Evolutionary conservation across 768 basidiomycete genomes (phyloP), one percentile per base, ranked within the genome.

Genomic region (Boletus huronensis): DNA sequence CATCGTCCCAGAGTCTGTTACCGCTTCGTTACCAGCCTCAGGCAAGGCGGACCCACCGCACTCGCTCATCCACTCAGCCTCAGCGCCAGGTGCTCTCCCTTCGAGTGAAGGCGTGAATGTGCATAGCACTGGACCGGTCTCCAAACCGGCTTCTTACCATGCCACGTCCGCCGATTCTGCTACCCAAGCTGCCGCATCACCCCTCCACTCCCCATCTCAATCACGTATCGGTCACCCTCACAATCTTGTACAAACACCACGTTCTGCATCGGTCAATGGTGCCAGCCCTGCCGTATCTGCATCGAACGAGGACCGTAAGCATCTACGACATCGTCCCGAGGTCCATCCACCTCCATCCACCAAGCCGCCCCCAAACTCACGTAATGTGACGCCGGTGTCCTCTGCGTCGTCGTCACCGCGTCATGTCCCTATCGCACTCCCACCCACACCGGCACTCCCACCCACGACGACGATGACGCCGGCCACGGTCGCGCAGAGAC

Each of bases 331-430:
- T 5, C 60, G 41, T 9, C 29, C 54, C 14, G 65, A 68, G 6
- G 38, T n/a, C 4, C 63, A 60, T 9, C 63, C 51, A 6, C 50
- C 56, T 1, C 50, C n/a, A 5, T 47, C 56, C 2, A 67, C 61
- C 36, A 72, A 70, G 28, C 67, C 64, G 0, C 69, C 69, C 0
- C 70, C 69, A 25, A 70, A 73, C 26, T 76, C 81, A 16, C 79
- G 79, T 28, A 76, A 72, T 48, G 67, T 79, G 45, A 85, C 84
- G 0, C 84, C 84, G 2, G 74, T 70, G 0, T 85, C 84, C 0
- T 85, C 84, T 0, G 75, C 77, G 32, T 74, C 81, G 1, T 79
- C 83, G 1, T 86, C 84, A 13, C 84, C 84, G 0, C 76, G 75
- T 13, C 79, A 78, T 55, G 50, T 70, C 0, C 64, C 77, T 1